phyloP scores from a whole-genome alignment of 306 rosid genomes.

The Quercus bicolor region DNA sequence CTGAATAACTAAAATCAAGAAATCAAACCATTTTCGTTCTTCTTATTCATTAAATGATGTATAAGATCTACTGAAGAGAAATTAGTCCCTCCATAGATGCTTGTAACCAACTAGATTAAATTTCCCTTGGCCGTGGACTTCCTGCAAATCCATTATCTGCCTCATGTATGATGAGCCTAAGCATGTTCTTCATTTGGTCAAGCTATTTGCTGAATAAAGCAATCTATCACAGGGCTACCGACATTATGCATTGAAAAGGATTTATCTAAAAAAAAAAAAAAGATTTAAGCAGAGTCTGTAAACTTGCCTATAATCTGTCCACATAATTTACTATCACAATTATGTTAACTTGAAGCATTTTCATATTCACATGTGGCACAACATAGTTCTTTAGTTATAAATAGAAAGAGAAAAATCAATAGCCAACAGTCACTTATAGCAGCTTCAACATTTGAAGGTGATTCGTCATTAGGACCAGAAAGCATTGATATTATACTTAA shows the following conservation, averaged over 20 bases:
- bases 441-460: constrained; percentile 98
- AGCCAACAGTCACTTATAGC: constrained; percentile 59
- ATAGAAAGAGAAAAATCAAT: neutral
- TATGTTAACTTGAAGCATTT: neutral
- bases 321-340: neutral
- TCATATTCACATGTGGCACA: neutral
- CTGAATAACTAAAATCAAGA: neutral
- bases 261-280: neutral
- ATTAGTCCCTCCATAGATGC: neutral
- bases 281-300: neutral
- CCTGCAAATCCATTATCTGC: neutral
- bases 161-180: neutral
- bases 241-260: neutral
- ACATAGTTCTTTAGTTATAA: neutral
- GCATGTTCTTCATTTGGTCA: neutral
- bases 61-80: neutral
- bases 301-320: neutral
- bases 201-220: neutral
- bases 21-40: neutral
- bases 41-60: neutral
- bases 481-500: constrained; percentile 98
- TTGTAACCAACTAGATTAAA: neutral
- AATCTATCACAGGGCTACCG: neutral
- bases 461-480: constrained; percentile 93
- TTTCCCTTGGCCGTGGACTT: neutral